phyloP scores from a whole-genome alignment of 345 rosid species.

The Arabis hirsuta region DNA sequence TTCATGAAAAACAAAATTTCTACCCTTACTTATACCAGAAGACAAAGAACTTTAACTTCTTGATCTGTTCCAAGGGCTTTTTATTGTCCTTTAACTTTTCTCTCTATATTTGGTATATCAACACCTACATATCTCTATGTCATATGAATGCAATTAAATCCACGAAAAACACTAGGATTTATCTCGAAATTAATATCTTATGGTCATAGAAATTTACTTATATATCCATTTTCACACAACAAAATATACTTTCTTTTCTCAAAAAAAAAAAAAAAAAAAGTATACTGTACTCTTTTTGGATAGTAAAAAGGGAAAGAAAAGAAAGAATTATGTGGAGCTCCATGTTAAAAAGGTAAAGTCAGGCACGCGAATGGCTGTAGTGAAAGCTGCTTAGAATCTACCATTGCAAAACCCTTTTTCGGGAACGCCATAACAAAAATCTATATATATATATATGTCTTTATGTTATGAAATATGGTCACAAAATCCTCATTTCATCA shows the following conservation, averaged over 20 bases:
- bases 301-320: constrained; percentile 26
- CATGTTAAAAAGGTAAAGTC: constrained; percentile 39
- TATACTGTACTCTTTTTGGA: constrained; percentile 1
- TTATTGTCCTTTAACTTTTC: not conserved
- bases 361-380: constrained; percentile 38
- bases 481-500: constrained; percentile 1
- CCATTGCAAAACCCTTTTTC: constrained; percentile 5
- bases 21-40: not conserved
- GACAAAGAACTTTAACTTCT: not conserved
- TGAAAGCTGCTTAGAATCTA: constrained; percentile 38
- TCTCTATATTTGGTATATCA: too few relatives aligned
- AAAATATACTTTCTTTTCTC: too few relatives aligned
- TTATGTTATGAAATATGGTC: too few relatives aligned
- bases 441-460: too few relatives aligned
- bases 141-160: not conserved
- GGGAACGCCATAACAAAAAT: constrained; percentile 33
- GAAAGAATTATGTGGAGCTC: constrained; percentile 14
- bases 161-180: not conserved
- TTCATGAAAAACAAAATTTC: constrained; percentile 2
- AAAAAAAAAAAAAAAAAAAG: too few relatives aligned
- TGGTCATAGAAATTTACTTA: not conserved
- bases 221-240: not conserved
- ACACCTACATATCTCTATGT: not conserved
- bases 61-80: not conserved
- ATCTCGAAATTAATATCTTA: too few relatives aligned